Base-by-base conservation (phyloP, 495 filamentous ascomycete species). In the Bacidia rubella region DNA sequence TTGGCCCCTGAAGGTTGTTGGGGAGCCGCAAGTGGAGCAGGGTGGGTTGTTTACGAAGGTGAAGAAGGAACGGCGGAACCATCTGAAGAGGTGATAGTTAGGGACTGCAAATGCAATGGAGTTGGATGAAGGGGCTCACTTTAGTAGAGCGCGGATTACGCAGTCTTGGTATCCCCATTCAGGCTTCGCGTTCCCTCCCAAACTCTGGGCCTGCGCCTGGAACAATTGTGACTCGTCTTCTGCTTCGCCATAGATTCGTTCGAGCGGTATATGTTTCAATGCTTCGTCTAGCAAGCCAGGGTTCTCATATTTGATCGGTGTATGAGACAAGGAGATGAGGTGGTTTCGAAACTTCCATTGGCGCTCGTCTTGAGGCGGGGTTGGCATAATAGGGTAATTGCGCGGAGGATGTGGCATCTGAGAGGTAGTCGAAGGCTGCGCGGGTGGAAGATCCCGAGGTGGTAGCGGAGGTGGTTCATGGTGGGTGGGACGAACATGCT, bases 131-230 rank as follows among this genome's bases (percentile, higher is more conserved):
- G 46, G 23, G 45, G 65, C 71, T 60, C 58, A 85, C 87, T 80
- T 89, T 54, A 96, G 68, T 54, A 99, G 72, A 54, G 92, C 86
- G 60, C 84, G 80, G 58, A 99, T 83, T 26, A 96, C 86, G 70
- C 90, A 99, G 70, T 99, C 92, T 67, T 97, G 93, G 62, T 96
- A 95, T 12, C 88, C 90, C 93, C 93, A 99, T 75, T 92, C 86
- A 15, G 90, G 78, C 60, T 83, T 85, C 52, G 76, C 74, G 21
- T 78, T 79, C 46, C 82, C 77, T 2, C 83, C 85, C 62, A 95
- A 76, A 35, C 29, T 35, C 15, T 35, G 7, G 29, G 29, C 29
- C 29, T 90, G 78, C 0, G 88, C 92, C 58, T 84, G 78, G 53
- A 95, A 69, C 38, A 96, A 81, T 58, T 95, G 83, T 50, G 76